Conservation (phyloP, 345 rosid genomes). For the Erodium maritimum region DNA sequence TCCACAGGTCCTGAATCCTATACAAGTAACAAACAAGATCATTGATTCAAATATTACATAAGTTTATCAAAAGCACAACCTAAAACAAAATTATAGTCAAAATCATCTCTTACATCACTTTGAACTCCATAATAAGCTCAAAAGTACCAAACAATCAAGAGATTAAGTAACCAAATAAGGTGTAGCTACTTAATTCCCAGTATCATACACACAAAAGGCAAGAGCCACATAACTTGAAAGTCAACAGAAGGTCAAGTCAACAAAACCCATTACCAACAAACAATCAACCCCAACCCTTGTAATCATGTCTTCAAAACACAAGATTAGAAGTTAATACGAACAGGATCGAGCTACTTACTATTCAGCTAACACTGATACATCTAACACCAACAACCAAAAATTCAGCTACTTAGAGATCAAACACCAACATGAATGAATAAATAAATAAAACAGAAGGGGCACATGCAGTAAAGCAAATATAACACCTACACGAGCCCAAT, state of each 20-base stretch:
- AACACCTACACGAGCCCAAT: neutral
- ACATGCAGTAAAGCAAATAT: neutral
- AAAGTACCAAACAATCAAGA: no score
- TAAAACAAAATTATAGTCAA: neutral
- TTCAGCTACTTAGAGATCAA: no score
- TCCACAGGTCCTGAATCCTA: conserved; percentile 6
- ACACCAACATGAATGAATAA: no score
- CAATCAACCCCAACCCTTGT: neutral
- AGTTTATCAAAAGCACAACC: no score
- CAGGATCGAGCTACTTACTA: no score
- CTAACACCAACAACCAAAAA: neutral
- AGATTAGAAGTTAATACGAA: no score
- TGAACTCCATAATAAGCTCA: no score
- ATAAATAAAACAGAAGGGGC: no score
- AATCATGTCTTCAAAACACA: no score
- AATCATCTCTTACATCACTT: no score
- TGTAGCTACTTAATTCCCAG: neutral
- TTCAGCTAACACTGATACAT: no score
- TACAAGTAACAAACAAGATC: neutral
- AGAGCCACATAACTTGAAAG: neutral
- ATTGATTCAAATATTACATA: neutral
- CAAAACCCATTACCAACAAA: neutral
- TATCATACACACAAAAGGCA: neutral
- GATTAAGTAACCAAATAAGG: no score
- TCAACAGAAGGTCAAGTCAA: neutral